Conservation (phyloP, 1,284 basidiomycete genomes). For the Pseudozyma tsukubaensis region DNA sequence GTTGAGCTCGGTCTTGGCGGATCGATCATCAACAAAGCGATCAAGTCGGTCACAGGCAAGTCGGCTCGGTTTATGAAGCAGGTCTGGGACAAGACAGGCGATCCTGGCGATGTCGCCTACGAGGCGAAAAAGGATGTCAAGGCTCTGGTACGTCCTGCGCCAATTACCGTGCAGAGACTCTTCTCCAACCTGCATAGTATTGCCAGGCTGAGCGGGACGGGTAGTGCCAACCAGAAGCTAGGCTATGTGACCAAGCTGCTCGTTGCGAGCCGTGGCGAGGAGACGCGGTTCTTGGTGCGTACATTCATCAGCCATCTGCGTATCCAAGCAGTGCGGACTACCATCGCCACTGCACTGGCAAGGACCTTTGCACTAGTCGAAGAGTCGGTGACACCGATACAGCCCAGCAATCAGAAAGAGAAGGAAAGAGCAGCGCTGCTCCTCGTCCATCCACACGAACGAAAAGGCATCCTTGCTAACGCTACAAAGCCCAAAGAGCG, state of each 20-base stretch:
- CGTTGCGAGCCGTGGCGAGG: conserved; percentile 85
- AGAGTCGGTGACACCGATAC: neutral
- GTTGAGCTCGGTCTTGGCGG: conserved; percentile 70
- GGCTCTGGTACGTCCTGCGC: conserved; percentile 59
- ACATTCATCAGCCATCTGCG: conserved; percentile 84
- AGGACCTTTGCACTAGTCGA: conserved; percentile 77
- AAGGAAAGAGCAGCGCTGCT: conserved; percentile 34
- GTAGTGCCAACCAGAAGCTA: conserved; percentile 81
- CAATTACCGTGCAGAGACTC: conserved; percentile 61
- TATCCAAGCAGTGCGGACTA: conserved; percentile 83
- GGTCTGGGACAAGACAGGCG: conserved; percentile 69
- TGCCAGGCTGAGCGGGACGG: conserved; percentile 76
- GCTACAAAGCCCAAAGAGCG: conserved; percentile 67
- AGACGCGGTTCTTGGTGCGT: conserved; percentile 84
- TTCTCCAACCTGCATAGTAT: conserved; percentile 70
- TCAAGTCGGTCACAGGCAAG: conserved; percentile 84
- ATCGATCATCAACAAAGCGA: conserved; percentile 81
- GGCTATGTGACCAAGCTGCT: conserved; percentile 83
- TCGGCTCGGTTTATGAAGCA: conserved; percentile 77
- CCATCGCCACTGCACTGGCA: conserved; percentile 84
- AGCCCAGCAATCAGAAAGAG: conserved; percentile 16
- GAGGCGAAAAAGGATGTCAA: conserved; percentile 64
- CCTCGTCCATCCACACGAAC: conserved; percentile 38
- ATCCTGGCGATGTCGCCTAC: conserved; percentile 67
- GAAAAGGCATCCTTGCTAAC: conserved; percentile 59